A percentile compares a stretch with the other conserved stretches of the same genome.
phyloP scores from a whole-genome alignment of 106 monocot genomes.

The Dioscorea zingiberensis region DNA sequence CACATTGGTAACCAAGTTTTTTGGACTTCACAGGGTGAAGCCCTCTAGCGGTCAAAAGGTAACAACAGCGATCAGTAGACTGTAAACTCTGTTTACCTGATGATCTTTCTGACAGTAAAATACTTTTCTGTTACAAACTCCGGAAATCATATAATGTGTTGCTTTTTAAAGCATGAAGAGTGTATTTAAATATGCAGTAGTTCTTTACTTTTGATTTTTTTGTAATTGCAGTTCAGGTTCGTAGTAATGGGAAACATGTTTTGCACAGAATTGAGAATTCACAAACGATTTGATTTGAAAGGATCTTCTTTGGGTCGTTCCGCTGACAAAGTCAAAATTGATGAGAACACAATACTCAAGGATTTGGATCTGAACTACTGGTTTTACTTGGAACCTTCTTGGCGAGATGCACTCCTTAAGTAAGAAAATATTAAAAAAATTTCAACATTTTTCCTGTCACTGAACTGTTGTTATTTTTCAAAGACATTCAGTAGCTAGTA shows the following conservation, averaged over 20 bases:
- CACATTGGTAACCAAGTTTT: conserved; percentile 94
- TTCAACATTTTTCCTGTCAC: too few species aligned
- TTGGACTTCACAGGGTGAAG: conserved; percentile 93
- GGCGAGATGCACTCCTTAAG: conserved; percentile 73
- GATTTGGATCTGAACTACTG: conserved; percentile 83
- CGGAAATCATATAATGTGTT: too few species aligned
- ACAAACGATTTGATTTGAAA: conserved; percentile 91
- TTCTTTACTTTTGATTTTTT: conserved; percentile 3
- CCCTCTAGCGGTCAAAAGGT: conserved; percentile 99
- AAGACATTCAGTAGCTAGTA: background rate
- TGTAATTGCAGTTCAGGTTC: conserved; percentile 79
- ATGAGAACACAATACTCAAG: conserved; percentile 92
- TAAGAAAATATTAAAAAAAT: conserved; percentile 33
- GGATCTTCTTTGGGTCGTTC: conserved; percentile 91
- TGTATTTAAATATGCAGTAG: background rate
- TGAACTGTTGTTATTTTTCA: background rate
- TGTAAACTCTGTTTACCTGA: too few species aligned
- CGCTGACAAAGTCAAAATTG: conserved; percentile 88
- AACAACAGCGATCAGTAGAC: conserved; percentile 9
- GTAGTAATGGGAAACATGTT: conserved; percentile 99
- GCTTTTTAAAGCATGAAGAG: too few species aligned
- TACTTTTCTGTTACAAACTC: too few species aligned
- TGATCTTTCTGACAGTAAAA: too few species aligned
- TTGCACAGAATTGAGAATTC: conserved; percentile 95
- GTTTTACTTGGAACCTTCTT: conserved; percentile 93